Base-by-base conservation (phyloP, 2,329 filamentous ascomycete species). In the Microcera coccophila region DNA sequence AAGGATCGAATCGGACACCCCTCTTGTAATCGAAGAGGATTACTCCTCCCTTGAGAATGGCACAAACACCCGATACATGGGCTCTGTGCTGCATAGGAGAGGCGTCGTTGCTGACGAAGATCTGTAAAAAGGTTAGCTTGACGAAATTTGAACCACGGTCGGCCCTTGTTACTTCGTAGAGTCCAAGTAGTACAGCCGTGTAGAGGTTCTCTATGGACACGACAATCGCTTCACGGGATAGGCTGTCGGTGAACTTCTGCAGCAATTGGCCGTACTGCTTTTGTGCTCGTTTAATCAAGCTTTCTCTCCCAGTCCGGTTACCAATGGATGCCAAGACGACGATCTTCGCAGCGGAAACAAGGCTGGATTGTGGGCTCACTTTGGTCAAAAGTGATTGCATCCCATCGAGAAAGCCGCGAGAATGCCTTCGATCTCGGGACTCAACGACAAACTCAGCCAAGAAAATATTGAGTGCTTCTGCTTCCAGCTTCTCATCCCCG, bases 31-130 rank as follows among this genome's bases (percentile, higher is more conserved):
- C 33, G 17, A 35, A 35, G 7, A 17, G 33, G 8, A 5, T 20
- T 8, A 35, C 33, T 15, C 33, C 33, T 10, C 33, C 33, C n/a
- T n/a, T 35, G 5, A 35, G 18, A 16, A 35, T 35, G 4, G 33
- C 33, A 17, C 33, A 35, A 16, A 35, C 33, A 9, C 33, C 33
- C 9, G 18, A 8, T 4, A 35, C 33, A 20, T 35, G 33, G 33
- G 33, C 33, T 17, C 9, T 35, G 33, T 35, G 33, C 33, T 35
- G 33, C 33, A 20, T 35, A 17, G 33, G 33, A 5, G 33, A 35
- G 16, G 33, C 5, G 5, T 35, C 33, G 17, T 16, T 35, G 16
- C 33, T 35, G 8, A 35, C 33, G 15, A 35, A 19, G 16, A 35
- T 35, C 33, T 35, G 15, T 20, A 15, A 10, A 20, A 8, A 35